Evolutionary conservation across 306 rosid species (phyloP).

Genomic region (Styphnolobium japonicum): DNA sequence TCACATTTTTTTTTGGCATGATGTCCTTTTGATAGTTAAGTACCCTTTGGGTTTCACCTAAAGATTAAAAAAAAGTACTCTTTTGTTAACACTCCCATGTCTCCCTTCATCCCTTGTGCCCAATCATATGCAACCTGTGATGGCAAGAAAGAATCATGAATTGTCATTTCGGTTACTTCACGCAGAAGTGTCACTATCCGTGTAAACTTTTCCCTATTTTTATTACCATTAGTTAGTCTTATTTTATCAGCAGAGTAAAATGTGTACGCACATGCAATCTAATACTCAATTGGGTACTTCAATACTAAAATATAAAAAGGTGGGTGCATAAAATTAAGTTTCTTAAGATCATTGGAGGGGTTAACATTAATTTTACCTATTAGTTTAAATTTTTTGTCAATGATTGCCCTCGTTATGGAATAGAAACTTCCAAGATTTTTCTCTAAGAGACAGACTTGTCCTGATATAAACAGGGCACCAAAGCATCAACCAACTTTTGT

Average conservation of each 20-base stretch:
- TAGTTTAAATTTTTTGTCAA: slow-evolving; percentile 16
- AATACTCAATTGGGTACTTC: background rate
- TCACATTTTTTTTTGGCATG: background rate
- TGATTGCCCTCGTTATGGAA: slow-evolving; percentile 12
- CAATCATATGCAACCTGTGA: slow-evolving; percentile 21
- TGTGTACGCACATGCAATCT: slow-evolving; percentile 14
- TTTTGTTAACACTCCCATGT: slow-evolving; percentile 10
- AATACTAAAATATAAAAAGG: background rate
- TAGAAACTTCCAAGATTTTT: slow-evolving; percentile 39
- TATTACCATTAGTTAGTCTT: background rate
- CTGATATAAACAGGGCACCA: background rate
- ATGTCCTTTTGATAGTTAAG: background rate
- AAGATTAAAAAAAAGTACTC: background rate
- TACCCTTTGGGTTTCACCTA: background rate
- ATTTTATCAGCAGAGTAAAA: background rate
- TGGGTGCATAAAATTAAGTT: background rate
- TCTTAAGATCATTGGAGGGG: background rate
- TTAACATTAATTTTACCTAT: background rate
- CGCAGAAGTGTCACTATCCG: slow-evolving; percentile 35
- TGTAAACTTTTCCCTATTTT: background rate
- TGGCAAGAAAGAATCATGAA: slow-evolving; percentile 23
- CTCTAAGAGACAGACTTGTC: background rate
- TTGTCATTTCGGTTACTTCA: slow-evolving; percentile 30
- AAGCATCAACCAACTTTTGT: background rate
- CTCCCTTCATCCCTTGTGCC: slow-evolving; percentile 26